Conservation (phyloP, 2,329 filamentous ascomycete genomes). For the Setomelanomma holmii region DNA sequence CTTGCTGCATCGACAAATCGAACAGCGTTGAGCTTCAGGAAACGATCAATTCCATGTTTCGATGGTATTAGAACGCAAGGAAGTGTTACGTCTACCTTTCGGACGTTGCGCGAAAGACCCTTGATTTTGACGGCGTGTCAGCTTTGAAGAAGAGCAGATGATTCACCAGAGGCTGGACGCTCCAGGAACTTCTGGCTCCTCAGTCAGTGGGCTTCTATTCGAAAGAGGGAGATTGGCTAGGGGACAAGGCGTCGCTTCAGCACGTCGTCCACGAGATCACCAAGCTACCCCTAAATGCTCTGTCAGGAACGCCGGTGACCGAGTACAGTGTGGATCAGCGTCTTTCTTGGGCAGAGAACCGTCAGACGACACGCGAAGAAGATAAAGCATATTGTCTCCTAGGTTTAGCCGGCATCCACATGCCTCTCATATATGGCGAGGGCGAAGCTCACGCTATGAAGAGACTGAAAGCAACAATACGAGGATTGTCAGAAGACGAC, state of each 20-base stretch:
- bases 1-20: background rate
- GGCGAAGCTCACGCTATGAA: conserved; percentile 13
- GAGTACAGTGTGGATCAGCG: conserved; percentile 19
- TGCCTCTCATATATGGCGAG: conserved; percentile 21
- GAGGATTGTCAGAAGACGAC: background rate
- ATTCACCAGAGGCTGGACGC: conserved; percentile 27
- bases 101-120: conserved; percentile 6
- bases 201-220: conserved; percentile 19
- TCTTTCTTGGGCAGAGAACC: conserved; percentile 28
- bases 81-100: conserved; percentile 23
- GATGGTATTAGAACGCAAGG: background rate
- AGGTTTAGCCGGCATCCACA: conserved; percentile 17
- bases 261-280: conserved; percentile 15
- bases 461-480: conserved; percentile 7
- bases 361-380: conserved; percentile 28
- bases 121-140: background rate
- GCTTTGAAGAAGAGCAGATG: conserved; percentile 18
- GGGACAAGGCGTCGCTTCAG: conserved; percentile 10
- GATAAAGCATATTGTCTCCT: conserved; percentile 22
- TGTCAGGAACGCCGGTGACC: conserved; percentile 2
- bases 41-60: background rate
- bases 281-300: conserved; percentile 8
- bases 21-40: conserved; percentile 1
- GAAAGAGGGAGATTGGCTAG: conserved; percentile 6
- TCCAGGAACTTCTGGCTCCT: conserved; percentile 26